Evolutionary conservation across 1,284 basidiomycete species (phyloP), one percentile per base, ranked within the genome.

Genomic region (Fomitopsis pinicola): DNA sequence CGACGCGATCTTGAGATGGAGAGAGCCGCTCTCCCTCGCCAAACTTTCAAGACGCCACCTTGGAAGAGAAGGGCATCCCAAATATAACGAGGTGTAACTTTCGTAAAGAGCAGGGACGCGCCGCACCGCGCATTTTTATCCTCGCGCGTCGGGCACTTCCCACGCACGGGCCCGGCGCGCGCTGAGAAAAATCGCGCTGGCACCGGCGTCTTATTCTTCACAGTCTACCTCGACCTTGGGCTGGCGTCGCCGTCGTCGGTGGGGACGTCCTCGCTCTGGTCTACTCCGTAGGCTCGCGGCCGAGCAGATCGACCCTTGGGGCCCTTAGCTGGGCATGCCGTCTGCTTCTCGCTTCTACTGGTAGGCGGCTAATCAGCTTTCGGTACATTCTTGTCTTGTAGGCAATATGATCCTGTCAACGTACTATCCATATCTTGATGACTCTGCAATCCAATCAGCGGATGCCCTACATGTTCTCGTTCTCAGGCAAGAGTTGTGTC

Each of bases 1-100:
- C 52, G 52, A 40, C 52, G 35, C 52, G 52, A 54, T 54, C 52
- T 54, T 54, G 52, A 38, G 52, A 54, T 54, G 52, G 52, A 54
- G 52, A 17, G 17, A 28, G 12, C 38, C 52, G 52, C 35, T 54
- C 52, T 54, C 52, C 52, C 52, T 54, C 52, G 52, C 52, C 52
- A 54, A 54, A 54, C 52, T 54, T 54, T 54, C 52, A 54, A 35
- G 36, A 54, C 52, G 52, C 52, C 36, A 35, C 52, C 52, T 36
- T 54, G 52, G 52, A 26, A 54, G 52, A 54, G 52, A 54, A 40
- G 52, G 19, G 36, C 52, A 35, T 38, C 52, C 52, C 52, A 54
- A 54, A 54, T 54, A 54, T 54, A 54, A 54, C 52, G 52, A 54
- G 52, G 52, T 54, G 52, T 46, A 54, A 54, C 52, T 54, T 54